Evolutionary conservation across 1,139 yeast genomes (phyloP), one percentile per base, ranked within the genome.

Genomic region (Spathaspora sp.): DNA sequence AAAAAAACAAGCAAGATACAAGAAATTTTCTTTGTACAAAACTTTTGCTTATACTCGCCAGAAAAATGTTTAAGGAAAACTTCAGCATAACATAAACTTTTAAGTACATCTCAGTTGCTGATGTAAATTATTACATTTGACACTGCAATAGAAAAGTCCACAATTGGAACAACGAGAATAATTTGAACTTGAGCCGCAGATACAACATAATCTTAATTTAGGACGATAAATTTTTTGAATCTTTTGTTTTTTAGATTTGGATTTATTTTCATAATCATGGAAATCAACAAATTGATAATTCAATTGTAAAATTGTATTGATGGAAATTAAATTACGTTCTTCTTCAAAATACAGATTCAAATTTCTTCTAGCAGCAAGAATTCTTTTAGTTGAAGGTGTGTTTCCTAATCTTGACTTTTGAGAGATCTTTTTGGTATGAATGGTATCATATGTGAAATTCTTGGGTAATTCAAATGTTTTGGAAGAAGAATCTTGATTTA

Each of bases 311-410:
- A 74, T 74, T 37, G 76, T 61, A 52, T 74, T 74, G 37, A 74
- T 63, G 11, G 76, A 65, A 18, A 74, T 70, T 53, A 73, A 62
- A 54, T 74, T 73, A 38, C 77, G 59, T 48, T 74, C 80, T 53
- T 74, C 79, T 57, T 74, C 80, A 49, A 73, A 74, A 52, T 74
- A 74, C 67, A 67, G 72, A 47, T 71, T 72, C 56, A 74, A 64
- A 55, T 74, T 74, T 44, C 80, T 63, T 42, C 75, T 61, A 1
- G 79, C 78, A 25, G 78, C 70, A 39, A 74, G 55, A 25, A 74
- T 73, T 47, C 65, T 66, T 55, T 74, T 74, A 1, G 80, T 72
- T 10, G 76, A 63, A 5, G 78, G 78, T 3, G 79, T 74, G 48
- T 70, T 73, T 2, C 80, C 80, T 23, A 67, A 59, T 45, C 75